Evolutionary conservation across 1,284 basidiomycete species (phyloP).

Genomic region (Uromyces viciae-fabae): DNA sequence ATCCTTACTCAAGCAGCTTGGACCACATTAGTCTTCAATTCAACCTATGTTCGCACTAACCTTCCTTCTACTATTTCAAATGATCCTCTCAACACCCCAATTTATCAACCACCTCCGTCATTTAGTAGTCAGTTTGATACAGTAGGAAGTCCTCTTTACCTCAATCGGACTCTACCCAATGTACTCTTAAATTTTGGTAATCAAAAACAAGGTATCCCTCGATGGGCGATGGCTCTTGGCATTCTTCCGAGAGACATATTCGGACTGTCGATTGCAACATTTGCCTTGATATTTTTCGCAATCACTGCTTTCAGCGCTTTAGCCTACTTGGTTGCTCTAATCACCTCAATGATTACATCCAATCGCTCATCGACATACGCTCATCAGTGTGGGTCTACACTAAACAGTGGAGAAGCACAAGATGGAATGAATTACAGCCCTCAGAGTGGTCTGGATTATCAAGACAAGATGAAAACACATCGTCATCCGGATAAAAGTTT

Average conservation of each 20-base stretch:
- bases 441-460: background rate
- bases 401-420: background rate
- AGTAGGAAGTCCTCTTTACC: slow-evolving; percentile 4
- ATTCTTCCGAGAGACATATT: slow-evolving; percentile 9
- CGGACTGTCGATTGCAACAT: background rate
- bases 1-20: slow-evolving; percentile 31
- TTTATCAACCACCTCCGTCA: slow-evolving; percentile 19
- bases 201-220: slow-evolving; percentile 11
- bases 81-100: slow-evolving; percentile 3
- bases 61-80: background rate
- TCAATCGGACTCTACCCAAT: slow-evolving; percentile 35
- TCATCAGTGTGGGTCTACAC: background rate
- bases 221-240: slow-evolving; percentile 20
- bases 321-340: background rate
- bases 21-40: slow-evolving; percentile 30
- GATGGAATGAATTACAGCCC: background rate
- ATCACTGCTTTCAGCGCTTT: background rate
- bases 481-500: background rate
- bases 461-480: background rate
- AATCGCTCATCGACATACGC: background rate
- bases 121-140: slow-evolving; percentile 28
- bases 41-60: background rate
- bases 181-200: slow-evolving; percentile 19
- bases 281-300: background rate
- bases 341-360: background rate